Percentiles rank a stretch among this genome's conserved stretches.
These are phyloP conservation scores for Ophiostoma novo-ulmi DNA, from an alignment of 2,329 filamentous ascomycete genomes.

Conservation along the genomic window DNA sequence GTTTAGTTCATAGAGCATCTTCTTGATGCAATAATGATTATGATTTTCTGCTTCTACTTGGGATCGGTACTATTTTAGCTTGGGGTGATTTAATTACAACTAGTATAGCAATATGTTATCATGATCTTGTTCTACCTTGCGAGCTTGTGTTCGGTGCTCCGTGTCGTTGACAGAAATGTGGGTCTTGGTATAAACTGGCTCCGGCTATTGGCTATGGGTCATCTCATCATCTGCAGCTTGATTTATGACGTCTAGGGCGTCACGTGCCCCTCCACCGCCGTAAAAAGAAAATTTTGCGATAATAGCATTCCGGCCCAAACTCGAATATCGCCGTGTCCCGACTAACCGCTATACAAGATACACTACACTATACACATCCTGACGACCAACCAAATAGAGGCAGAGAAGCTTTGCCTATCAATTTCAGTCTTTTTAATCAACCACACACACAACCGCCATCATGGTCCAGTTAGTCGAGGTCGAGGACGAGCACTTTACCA, in stretches of 20 bases:
- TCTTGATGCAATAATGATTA: background rate
- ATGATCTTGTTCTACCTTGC: background rate
- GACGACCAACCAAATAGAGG: background rate
- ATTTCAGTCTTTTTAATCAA: background rate
- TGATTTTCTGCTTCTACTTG: background rate
- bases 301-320: background rate
- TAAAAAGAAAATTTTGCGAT: slow-evolving; percentile 21
- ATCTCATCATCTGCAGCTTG: background rate
- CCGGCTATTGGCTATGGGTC: slow-evolving; percentile 1
- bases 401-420: background rate
- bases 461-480: slow-evolving; percentile 99
- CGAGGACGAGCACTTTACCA: slow-evolving; percentile 88
- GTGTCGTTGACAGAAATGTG: background rate
- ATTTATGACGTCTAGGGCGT: slow-evolving; percentile 13
- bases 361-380: background rate
- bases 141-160: background rate
- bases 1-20: background rate
- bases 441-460: slow-evolving; percentile 16
- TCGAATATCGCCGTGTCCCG: slow-evolving; percentile 9
- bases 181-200: background rate
- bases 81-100: background rate
- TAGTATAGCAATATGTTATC: background rate
- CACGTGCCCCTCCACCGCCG: slow-evolving; percentile 16
- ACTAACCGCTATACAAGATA: slow-evolving; percentile 6
- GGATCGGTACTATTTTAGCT: no score